Evolutionary conservation across 768 basidiomycete genomes (phyloP), one percentile per base, ranked within the genome.

Genomic region (Tylopilus intermedius): DNA sequence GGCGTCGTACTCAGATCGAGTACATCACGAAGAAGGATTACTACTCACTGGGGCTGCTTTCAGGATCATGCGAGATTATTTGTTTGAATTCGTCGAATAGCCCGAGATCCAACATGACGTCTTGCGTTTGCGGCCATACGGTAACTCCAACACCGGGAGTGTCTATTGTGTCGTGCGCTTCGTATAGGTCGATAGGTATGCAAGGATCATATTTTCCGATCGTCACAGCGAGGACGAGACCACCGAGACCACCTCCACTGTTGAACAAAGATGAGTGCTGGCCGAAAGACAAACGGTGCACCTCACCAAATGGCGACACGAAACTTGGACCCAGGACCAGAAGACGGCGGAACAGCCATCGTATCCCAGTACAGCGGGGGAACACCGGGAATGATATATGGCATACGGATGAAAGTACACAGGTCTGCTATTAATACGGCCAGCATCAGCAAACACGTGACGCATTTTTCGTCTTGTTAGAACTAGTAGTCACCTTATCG

Each of bases 41-140:
- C 56, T 58, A 27, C 56, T 58, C 35, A 53, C 69, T 58, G 30
- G 13, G 47, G 14, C 21, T 56, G 15, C 55, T 49, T 21, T 49
- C 60, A 24, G 60, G 57, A 29, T 37, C 11, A 1, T 45, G 46
- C 2, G 18, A 18, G 57, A 62, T 53, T 8, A 66, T 57, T 13
- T 53, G 50, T 22, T 53, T 51, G 13, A 70, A 55, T 3, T 71
- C 74, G 14, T 74, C 66, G 29, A 70, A 65, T 4, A 81, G 54
- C 1, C 74, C 18, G 18, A 18, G 18, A 18, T 18, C 18, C 18
- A 18, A 18, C 77, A 81, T 57, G n/a, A 78, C 67, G 5, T 63
- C 65, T 74, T 76, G 76, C 8, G 77, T 77, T 37, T 76, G 66
- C 8, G 62, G 61, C 79, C 77, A 78, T 5, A 79, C 67, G 64